Evolutionary conservation across 2,329 filamentous ascomycete genomes (phyloP), one percentile per base, ranked within the genome.

Genomic region (Colletotrichum sp.): DNA sequence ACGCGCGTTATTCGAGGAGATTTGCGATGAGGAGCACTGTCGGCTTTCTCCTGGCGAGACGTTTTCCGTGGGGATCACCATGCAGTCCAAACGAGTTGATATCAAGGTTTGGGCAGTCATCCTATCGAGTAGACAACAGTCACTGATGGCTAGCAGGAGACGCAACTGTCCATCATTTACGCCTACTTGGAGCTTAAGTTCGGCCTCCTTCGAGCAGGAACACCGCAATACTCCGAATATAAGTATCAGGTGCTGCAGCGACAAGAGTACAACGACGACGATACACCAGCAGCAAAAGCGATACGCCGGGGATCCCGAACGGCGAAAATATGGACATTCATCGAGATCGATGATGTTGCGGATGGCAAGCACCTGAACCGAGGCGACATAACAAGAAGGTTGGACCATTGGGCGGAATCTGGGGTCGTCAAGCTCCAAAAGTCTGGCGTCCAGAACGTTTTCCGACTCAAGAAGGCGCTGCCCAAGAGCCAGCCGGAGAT

Each of bases 161-260:
- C 69, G 2, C 73, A 75, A 32, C 22, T 75, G 28, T 75, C 73
- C 52, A 88, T 90, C 67, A 87, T 93, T 19, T 91, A 92, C 68
- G 90, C 91, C 0, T 87, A 90, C n/a, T 83, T 93, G 2, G 92
- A 93, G 79, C 84, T 93, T 6, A 88, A 87, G 4, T 92, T 91
- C 75, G 84, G 85, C 1, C 83, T 93, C 0, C 85, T 93, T 34
- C 87, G 91, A 27, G 90, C 88, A 19, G 88, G 87, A 22, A 93
- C 88, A 0, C 90, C 88, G 0, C 89, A 91, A 55, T 93, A 92
- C 75, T 88, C 86, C 9, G 84, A 86, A 2, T 93, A 93, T 80
- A 86, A 85, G 36, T 93, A 74, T 4, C 66, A 74, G 52, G 59
- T 76, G 8, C 15, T 76, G 88, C 78, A 85, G 85, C 61, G 82